These are phyloP conservation scores for Citrullus colocynthis DNA, from an alignment of 306 rosid genomes.

Conservation along the genomic window DNA sequence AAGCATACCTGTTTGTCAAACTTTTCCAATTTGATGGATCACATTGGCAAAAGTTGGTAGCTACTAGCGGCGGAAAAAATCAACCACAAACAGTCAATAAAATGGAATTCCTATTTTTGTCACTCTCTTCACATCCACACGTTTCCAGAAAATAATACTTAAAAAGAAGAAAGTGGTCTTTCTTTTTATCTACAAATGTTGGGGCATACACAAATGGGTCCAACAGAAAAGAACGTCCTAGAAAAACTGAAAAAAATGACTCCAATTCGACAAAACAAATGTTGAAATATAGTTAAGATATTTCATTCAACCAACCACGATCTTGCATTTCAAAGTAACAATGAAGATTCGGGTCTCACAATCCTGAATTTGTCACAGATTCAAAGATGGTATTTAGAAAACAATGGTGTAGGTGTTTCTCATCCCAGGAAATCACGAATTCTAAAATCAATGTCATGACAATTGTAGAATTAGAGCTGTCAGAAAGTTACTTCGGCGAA, in stretches of 20 bases:
- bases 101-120: neutral
- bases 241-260: no score
- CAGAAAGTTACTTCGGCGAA: constrained; percentile 4
- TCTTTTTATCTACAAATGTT: neutral
- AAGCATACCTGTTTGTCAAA: neutral
- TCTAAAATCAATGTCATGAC: neutral
- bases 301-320: neutral
- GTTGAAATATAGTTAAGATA: neutral
- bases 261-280: neutral
- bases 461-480: neutral
- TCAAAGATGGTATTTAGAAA: neutral
- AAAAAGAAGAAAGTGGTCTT: neutral
- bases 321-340: neutral
- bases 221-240: neutral
- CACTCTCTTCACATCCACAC: neutral
- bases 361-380: neutral
- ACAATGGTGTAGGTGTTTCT: neutral
- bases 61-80: neutral
- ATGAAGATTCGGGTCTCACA: neutral
- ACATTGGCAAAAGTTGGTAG: constrained; percentile 1
- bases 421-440: neutral
- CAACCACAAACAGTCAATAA: neutral
- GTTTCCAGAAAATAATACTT: neutral
- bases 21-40: neutral
- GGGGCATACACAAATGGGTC: no score